Base-by-base conservation (phyloP, 257 asterid genomes). In the Dorcoceras hygrometricum region DNA sequence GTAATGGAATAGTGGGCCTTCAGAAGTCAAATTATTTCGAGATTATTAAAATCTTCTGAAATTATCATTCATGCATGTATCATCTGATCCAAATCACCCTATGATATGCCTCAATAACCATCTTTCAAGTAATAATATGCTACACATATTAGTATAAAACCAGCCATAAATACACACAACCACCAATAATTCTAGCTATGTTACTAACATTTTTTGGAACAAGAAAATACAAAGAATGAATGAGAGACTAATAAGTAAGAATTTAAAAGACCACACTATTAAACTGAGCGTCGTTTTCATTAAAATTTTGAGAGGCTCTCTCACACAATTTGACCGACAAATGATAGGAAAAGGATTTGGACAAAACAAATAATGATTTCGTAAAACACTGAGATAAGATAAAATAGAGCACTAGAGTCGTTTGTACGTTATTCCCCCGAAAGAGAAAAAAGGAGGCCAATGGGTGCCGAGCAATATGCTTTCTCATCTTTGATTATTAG, bases 381-480 rank as follows among this genome's bases (percentile, higher is more conserved):
- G 20, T 4, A 8, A 57, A 46, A 58, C 53, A 27, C 22, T n/a
- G 57, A 11, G 66, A 65, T 29, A 68, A 64, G 67, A 39, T 27
- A 36, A 62, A 63, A 31, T 65, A 36, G 16, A 70, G 73, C 77
- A 71, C 75, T 63, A 67, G 59, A 46, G 76, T 68, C 83, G 27
- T 68, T 63, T 58, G 28, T 36, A n/a, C 69, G 16, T 6, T 57
- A 23, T 62, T 63, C 65, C 6, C 55, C 60, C 26, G 39, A 9
- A 51, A 29, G 23, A 26, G 1, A 14, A 43, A n/a, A 39, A 54
- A 65, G 46, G 57, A 74, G 67, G 25, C 72, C 64, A 56, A 46
- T 77, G 59, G 57, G 19, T 48, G 59, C 83, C 71, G 68, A 78
- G 64, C 59, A 36, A 39, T 78, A 64, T 80, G 83, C 78, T 71